Evolutionary conservation across 345 rosid genomes (phyloP), one percentile per base, ranked within the genome.

Genomic region (Eutrema heterophyllum): DNA sequence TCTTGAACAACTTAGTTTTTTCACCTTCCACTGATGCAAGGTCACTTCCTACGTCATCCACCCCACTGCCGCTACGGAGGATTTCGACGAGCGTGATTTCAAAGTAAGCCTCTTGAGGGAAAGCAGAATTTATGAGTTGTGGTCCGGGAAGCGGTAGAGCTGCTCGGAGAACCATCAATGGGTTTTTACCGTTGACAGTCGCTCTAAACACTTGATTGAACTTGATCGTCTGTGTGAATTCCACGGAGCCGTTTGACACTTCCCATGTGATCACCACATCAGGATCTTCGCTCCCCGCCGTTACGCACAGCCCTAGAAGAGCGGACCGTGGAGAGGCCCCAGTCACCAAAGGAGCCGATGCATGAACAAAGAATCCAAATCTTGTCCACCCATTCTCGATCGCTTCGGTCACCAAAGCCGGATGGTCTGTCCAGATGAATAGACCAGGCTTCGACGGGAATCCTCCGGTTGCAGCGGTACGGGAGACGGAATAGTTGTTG

Each of bases 51-150:
- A 74, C 36, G 7, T 50, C 61, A 67, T 80, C 50, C 52, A 43
- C 9, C 7, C 30, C 77, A 64, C 10, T 29, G 58, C 62, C 67
- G 32, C 58, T 74, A 15, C 78, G 57, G n/a, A 56, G 59, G 29
- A 64, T 79, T 63, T 74, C 73, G 46, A 87, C 26, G 67, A 94
- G 54, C 11, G 96, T 91, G 80, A 91, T 82, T 83, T 91, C 98
- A 70, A 94, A 91, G 79, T 89, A 94, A 41, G 96, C 97, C 44
- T 91, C 98, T 69, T 86, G 97, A 26, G 97, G 97, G 27, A 94
- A 94, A 66, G 91, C 83, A n/a, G 86, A 86, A 46, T 61, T 86
- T n/a, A 87, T 81, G 55, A 93, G 71, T 12, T 87, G 90, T 61
- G 97, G 98, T 40, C 97, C 97, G 4, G 98, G 98, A 53, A 94